These are phyloP conservation scores for Voacanga thouarsii DNA, from an alignment of 257 asterid genomes.

Conservation along the genomic window DNA sequence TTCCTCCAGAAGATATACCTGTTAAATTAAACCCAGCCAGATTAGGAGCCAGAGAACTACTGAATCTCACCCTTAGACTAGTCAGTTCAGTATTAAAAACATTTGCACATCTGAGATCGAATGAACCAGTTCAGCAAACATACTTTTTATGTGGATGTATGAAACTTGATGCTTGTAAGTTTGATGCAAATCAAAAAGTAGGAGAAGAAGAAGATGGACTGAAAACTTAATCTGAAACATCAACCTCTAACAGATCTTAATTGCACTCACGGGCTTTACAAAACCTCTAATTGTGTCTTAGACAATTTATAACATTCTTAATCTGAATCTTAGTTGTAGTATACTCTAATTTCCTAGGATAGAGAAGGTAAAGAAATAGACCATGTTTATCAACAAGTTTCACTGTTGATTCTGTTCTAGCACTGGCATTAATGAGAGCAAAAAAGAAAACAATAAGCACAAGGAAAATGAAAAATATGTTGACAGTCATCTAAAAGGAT, in stretches of 20 bases:
- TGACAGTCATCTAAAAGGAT: neutral
- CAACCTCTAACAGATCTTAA: neutral
- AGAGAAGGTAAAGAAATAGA: neutral
- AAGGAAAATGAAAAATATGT: neutral
- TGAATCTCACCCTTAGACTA: neutral
- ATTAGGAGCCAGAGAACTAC: neutral
- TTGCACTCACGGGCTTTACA: neutral
- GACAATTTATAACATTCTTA: neutral
- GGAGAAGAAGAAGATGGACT: neutral
- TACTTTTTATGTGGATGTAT: neutral
- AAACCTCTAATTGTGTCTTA: neutral
- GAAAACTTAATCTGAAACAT: neutral
- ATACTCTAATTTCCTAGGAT: neutral
- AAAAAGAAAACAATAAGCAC: neutral
- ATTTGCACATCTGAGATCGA: neutral
- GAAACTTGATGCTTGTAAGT: neutral
- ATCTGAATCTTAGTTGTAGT: neutral
- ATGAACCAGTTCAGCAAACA: neutral
- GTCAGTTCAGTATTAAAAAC: neutral
- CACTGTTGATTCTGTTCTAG: neutral
- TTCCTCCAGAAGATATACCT: neutral
- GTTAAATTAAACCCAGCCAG: neutral
- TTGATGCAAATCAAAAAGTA: neutral
- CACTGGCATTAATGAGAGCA: neutral
- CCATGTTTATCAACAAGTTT: neutral